These are phyloP conservation scores for Amanita pallidorosea DNA, from an alignment of 768 basidiomycete species.

Conservation along the genomic window DNA sequence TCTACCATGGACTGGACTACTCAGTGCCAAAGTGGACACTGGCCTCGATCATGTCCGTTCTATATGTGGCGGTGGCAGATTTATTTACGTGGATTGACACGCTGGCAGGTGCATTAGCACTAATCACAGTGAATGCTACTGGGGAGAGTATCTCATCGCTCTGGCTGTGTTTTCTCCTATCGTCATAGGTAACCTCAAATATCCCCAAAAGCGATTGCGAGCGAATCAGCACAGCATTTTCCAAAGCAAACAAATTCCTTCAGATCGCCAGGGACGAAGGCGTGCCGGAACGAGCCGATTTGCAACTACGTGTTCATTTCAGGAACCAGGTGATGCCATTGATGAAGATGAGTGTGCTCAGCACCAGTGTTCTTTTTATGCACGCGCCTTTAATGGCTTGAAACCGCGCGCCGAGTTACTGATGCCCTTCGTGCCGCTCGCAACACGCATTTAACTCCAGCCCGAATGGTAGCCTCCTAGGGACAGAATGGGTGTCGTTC, in stretches of 20 bases:
- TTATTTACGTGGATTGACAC: conserved; percentile 17
- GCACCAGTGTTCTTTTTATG: conserved; percentile 14
- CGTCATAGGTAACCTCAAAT: too few species aligned
- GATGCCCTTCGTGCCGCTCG: conserved; percentile 8
- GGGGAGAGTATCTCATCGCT: conserved; percentile 28
- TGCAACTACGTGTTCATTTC: too few species aligned
- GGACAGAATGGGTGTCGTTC: background rate
- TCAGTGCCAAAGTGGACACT: conserved; percentile 24
- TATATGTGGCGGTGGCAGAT: conserved; percentile 35
- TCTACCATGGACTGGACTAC: conserved; percentile 21
- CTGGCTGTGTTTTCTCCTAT: conserved; percentile 7
- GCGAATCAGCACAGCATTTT: too few species aligned
- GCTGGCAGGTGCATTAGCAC: conserved; percentile 13
- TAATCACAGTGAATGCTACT: conserved; percentile 15
- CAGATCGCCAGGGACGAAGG: too few species aligned
- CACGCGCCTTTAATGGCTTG: conserved; percentile 13
- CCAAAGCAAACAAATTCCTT: too few species aligned
- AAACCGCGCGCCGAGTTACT: conserved; percentile 7
- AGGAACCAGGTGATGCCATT: conserved; percentile 10
- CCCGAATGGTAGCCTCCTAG: background rate
- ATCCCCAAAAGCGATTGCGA: too few species aligned
- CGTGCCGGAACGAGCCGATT: too few species aligned
- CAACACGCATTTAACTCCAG: background rate
- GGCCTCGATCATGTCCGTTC: conserved; percentile 25
- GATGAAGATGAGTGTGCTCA: conserved; percentile 11